A percentile compares a stretch with the other conserved stretches of the same genome.
Conservation (phyloP, 2,329 filamentous ascomycete species). For the Claviceps africana region DNA sequence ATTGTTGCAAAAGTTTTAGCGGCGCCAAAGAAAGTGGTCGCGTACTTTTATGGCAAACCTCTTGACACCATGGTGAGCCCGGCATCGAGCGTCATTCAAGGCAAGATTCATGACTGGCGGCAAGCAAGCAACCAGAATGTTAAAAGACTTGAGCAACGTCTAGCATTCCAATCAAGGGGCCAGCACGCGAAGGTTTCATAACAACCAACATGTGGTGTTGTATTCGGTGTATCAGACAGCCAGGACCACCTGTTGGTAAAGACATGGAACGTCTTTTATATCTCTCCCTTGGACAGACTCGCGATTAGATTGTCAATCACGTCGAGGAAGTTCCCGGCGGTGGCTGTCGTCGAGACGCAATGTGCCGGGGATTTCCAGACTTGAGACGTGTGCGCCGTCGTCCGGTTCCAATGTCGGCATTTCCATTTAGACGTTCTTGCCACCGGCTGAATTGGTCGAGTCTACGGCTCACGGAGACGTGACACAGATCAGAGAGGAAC, state of each 20-base stretch:
- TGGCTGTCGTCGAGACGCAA: constrained; percentile 13
- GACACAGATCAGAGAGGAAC: too few relatives aligned
- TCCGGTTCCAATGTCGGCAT: constrained; percentile 18
- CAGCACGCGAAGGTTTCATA: constrained; percentile 1
- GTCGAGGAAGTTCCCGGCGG: background rate
- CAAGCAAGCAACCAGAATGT: constrained; percentile 30
- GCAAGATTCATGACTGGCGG: constrained; percentile 26
- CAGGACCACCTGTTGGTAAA: constrained; percentile 20
- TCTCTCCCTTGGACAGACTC: constrained; percentile 11
- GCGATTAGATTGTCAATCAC: constrained; percentile 13
- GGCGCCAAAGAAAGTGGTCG: constrained; percentile 21
- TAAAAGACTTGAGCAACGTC: constrained; percentile 16
- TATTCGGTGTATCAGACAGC: constrained; percentile 14
- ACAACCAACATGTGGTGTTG: constrained; percentile 3
- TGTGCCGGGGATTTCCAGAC: constrained; percentile 11
- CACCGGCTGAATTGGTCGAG: too few relatives aligned
- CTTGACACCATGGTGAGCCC: constrained; percentile 20
- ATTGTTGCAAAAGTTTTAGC: constrained; percentile 22
- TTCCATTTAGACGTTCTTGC: constrained; percentile 21
- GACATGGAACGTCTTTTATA: constrained; percentile 19
- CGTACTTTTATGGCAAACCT: constrained; percentile 27
- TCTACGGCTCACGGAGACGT: too few relatives aligned
- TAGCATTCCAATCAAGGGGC: constrained; percentile 8
- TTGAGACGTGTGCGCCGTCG: constrained; percentile 19
- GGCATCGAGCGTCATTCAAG: constrained; percentile 29